phyloP scores from a whole-genome alignment of 805 yeast species.

The Ogataea allantospora region DNA sequence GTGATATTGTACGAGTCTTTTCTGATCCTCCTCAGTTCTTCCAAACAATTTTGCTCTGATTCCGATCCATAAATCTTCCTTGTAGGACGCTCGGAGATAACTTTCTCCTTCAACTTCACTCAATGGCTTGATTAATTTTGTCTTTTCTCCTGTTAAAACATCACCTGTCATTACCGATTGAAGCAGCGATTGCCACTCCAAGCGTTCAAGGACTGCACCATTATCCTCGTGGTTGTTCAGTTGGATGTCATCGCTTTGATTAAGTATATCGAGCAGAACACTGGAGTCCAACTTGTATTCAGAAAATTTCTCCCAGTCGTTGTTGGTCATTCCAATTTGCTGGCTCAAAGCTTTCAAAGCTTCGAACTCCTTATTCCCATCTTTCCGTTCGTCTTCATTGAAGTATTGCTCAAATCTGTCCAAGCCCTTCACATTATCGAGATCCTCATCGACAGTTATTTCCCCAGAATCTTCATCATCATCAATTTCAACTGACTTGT shows the following conservation, averaged over 20 bases:
- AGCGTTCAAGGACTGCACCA: conserved; percentile 58
- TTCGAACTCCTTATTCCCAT: conserved; percentile 26
- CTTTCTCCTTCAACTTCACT: conserved; percentile 43
- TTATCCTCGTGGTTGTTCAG: conserved; percentile 29
- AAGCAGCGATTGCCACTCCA: conserved; percentile 96
- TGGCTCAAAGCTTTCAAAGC: conserved; percentile 32
- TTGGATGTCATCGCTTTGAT: conserved; percentile 37
- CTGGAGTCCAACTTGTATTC: conserved; percentile 37
- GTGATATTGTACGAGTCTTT: conserved; percentile 61
- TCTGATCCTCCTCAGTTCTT: conserved; percentile 76
- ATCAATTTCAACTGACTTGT: conserved; percentile 44
- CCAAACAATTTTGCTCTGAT: conserved; percentile 79
- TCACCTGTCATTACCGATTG: conserved; percentile 91
- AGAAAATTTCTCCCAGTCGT: conserved; percentile 34
- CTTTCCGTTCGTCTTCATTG: conserved; percentile 19
- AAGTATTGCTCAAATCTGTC: conserved; percentile 20
- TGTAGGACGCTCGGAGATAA: conserved; percentile 52
- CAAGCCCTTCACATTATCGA: conserved; percentile 19
- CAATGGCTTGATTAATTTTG: conserved; percentile 58
- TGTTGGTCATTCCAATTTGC: conserved; percentile 33
- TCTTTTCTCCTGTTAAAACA: conserved; percentile 87
- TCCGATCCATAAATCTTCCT: conserved; percentile 84
- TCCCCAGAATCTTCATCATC: conserved; percentile 35
- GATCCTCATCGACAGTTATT: conserved; percentile 27
- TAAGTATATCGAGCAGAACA: conserved; percentile 32